Evolutionary conservation across 1,284 basidiomycete species (phyloP).

Genomic region (Irpex rosettiformis): DNA sequence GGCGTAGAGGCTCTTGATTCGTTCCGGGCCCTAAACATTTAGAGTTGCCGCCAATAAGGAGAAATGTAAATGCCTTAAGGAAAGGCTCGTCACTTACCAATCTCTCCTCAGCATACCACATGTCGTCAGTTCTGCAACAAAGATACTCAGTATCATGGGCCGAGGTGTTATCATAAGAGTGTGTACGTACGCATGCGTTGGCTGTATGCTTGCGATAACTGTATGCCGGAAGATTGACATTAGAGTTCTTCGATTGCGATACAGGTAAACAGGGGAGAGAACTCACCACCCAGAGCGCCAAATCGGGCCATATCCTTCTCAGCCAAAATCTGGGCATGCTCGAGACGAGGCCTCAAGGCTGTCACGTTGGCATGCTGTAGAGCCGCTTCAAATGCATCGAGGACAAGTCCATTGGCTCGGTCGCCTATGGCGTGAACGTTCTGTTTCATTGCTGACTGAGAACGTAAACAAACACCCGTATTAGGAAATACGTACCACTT

Average conservation of each 20-base stretch:
- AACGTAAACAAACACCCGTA: background rate
- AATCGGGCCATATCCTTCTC: slow-evolving; percentile 70
- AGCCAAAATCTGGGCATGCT: slow-evolving; percentile 87
- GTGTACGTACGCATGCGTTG: slow-evolving; percentile 82
- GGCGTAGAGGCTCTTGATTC: slow-evolving; percentile 83
- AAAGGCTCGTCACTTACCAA: slow-evolving; percentile 45
- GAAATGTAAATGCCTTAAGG: slow-evolving; percentile 6
- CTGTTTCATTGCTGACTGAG: slow-evolving; percentile 32
- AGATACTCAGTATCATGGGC: slow-evolving; percentile 3
- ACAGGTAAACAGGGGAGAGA: background rate
- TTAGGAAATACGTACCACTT: slow-evolving; percentile 57
- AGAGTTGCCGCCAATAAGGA: background rate
- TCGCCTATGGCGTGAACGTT: slow-evolving; percentile 93
- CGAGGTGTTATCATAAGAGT: slow-evolving; percentile 6
- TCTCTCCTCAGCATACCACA: slow-evolving; percentile 85
- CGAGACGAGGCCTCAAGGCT: slow-evolving; percentile 75
- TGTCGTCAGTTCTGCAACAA: slow-evolving; percentile 66
- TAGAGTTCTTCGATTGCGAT: background rate
- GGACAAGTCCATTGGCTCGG: slow-evolving; percentile 79
- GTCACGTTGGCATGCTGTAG: slow-evolving; percentile 56
- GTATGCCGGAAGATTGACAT: slow-evolving; percentile 10
- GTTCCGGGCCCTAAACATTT: slow-evolving; percentile 67
- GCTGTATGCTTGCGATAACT: slow-evolving; percentile 83
- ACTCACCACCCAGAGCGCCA: slow-evolving; percentile 69
- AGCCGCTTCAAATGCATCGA: slow-evolving; percentile 78